phyloP scores from a whole-genome alignment of 371 early-diverging fungal genomes.

The Mortierella polycephala region DNA sequence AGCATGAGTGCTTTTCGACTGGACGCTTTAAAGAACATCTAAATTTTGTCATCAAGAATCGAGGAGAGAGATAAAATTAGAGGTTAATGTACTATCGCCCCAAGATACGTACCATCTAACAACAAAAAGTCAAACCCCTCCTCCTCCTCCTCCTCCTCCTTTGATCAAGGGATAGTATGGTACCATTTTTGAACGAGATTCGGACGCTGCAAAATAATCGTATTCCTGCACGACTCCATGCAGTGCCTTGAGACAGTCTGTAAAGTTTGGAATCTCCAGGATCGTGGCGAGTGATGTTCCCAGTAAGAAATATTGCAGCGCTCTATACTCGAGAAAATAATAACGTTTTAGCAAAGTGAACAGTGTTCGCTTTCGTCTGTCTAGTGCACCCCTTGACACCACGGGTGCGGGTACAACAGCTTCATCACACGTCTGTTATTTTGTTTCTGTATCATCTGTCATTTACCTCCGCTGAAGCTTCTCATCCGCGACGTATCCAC shows the following conservation, averaged over 20 bases:
- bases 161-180: not conserved
- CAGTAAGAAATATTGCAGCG: conserved; percentile 44
- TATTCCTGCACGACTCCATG: conserved; percentile 37
- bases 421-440: no score
- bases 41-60: not conserved
- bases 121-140: not conserved
- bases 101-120: no score
- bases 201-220: conserved; percentile 40
- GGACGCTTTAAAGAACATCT: conserved; percentile 42
- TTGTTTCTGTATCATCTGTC: not conserved
- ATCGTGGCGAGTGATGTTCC: conserved; percentile 46
- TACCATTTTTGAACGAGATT: conserved; percentile 46
- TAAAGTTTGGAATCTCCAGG: conserved; percentile 33
- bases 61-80: not conserved
- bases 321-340: conserved; percentile 13
- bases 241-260: conserved; percentile 37
- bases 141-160: conserved; percentile 4
- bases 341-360: not conserved
- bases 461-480: conserved; percentile 44
- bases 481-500: conserved; percentile 30
- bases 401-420: no score
- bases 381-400: no score
- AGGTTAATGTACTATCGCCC: not conserved
- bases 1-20: conserved; percentile 19
- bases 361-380: not conserved